These are phyloP conservation scores for Diddensiella caesifluorescens DNA, from an alignment of 805 yeast species.

Conservation along the genomic window DNA sequence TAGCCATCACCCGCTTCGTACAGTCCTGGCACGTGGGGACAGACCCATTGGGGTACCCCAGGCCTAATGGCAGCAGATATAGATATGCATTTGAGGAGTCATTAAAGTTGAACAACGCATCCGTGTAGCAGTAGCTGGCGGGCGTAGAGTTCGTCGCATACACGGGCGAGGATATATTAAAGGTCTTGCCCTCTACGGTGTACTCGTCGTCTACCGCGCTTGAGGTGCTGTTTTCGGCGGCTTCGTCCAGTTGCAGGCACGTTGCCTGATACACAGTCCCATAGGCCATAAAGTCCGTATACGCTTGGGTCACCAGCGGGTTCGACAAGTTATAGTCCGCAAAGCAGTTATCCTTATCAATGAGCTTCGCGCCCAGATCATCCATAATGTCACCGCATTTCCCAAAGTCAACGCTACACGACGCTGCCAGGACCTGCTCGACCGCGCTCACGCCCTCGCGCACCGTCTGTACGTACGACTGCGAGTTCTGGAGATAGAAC, in stretches of 20 bases:
- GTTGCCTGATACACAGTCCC: constrained; percentile 25
- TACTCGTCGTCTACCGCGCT: neutral
- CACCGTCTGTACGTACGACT: constrained; percentile 27
- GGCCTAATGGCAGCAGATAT: constrained; percentile 30
- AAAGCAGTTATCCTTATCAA: constrained; percentile 17
- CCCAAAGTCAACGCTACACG: constrained; percentile 25
- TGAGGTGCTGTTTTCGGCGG: neutral
- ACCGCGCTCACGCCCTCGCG: constrained; percentile 24
- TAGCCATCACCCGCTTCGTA: constrained; percentile 24
- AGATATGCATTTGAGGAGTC: constrained; percentile 26
- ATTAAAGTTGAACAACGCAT: constrained; percentile 22
- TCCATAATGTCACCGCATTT: constrained; percentile 24
- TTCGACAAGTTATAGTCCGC: constrained; percentile 24
- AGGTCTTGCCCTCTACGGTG: neutral
- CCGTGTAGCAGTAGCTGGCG: constrained; percentile 30
- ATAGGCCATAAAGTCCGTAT: constrained; percentile 26
- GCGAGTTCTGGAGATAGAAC: constrained; percentile 27
- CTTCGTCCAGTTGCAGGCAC: constrained; percentile 19
- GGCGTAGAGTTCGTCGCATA: neutral
- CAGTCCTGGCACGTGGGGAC: constrained; percentile 26
- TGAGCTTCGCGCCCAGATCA: constrained; percentile 17
- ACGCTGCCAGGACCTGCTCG: constrained; percentile 23
- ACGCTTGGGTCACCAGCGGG: constrained; percentile 28
- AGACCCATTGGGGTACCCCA: constrained; percentile 21
- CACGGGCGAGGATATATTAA: neutral